Conservation (phyloP, 148 eudicot genomes). For the Suaeda aralocaspica region DNA sequence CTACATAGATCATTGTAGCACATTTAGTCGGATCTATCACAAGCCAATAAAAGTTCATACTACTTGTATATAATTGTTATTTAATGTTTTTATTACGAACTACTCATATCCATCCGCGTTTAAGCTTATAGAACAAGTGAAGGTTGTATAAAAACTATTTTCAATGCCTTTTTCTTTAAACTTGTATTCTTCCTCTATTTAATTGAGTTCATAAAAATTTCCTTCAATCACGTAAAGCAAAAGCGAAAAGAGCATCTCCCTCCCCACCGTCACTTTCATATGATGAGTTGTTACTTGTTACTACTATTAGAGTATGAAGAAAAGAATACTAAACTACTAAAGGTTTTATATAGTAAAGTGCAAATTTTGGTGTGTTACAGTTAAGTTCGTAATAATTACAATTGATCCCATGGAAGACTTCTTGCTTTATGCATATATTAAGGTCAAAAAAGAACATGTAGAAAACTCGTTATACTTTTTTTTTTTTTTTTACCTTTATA, state of each 20-base stretch:
- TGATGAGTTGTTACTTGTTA: neutral
- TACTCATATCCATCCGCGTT: too few relatives aligned
- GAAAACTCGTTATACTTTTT: neutral
- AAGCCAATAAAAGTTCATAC: too few relatives aligned
- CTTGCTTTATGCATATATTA: neutral
- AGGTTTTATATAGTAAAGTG: neutral
- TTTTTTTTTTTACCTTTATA: constrained; percentile 13
- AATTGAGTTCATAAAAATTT: neutral
- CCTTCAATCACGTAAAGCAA: constrained; percentile 29
- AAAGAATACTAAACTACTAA: neutral
- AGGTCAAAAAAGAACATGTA: constrained; percentile 6
- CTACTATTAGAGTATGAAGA: neutral
- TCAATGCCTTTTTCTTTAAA: neutral
- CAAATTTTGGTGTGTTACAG: neutral
- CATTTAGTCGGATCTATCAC: too few relatives aligned
- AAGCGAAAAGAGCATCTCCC: constrained; percentile 25
- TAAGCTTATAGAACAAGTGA: too few relatives aligned
- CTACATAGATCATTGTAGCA: too few relatives aligned
- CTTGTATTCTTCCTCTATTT: neutral
- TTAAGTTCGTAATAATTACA: neutral
- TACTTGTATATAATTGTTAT: too few relatives aligned
- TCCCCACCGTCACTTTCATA: constrained; percentile 18
- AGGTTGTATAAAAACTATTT: too few relatives aligned
- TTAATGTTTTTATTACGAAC: too few relatives aligned
- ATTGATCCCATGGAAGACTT: constrained; percentile 9